Evolutionary conservation across 805 yeast genomes (phyloP).

Genomic region (Metschnikowia amazonensis): DNA sequence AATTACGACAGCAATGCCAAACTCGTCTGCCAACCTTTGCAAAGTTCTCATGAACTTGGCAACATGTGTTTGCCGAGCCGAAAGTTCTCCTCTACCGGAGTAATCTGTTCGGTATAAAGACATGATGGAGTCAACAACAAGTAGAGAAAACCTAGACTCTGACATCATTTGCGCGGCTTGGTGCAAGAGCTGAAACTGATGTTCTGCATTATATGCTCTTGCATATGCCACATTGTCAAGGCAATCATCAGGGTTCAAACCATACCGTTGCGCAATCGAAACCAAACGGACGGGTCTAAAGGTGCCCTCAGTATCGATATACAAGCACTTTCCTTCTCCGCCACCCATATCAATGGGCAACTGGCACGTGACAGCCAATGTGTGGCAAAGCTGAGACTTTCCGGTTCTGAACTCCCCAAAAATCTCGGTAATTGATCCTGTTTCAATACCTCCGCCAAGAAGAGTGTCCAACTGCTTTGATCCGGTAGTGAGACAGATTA

Average conservation of each 20-base stretch:
- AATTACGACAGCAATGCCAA: constrained; percentile 94
- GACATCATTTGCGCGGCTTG: constrained; percentile 97
- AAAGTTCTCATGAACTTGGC: constrained; percentile 89
- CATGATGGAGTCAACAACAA: constrained; percentile 97
- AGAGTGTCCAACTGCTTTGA: constrained; percentile 90
- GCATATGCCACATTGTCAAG: constrained; percentile 96
- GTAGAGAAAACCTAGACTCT: constrained; percentile 80
- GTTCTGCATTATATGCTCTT: constrained; percentile 95
- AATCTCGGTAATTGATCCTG: constrained; percentile 93
- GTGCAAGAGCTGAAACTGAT: constrained; percentile 78
- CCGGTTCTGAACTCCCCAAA: constrained; percentile 98
- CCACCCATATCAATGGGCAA: constrained; percentile 96
- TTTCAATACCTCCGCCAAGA: constrained; percentile 94
- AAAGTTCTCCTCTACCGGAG: constrained; percentile 91
- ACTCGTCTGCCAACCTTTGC: constrained; percentile 94
- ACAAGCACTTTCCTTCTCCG: constrained; percentile 95
- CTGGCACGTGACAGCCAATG: constrained; percentile 94
- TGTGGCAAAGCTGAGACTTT: constrained; percentile 94
- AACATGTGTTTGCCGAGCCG: constrained; percentile 91
- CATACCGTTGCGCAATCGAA: constrained; percentile 87
- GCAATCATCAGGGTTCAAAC: constrained; percentile 90
- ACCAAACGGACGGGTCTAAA: constrained; percentile 89
- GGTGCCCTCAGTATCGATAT: constrained; percentile 96
- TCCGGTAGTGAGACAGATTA: constrained; percentile 92
- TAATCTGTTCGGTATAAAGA: constrained; percentile 93